Base-by-base conservation (phyloP, 352 stramenopile genomes). In the Halophytophthora polymorphica region DNA sequence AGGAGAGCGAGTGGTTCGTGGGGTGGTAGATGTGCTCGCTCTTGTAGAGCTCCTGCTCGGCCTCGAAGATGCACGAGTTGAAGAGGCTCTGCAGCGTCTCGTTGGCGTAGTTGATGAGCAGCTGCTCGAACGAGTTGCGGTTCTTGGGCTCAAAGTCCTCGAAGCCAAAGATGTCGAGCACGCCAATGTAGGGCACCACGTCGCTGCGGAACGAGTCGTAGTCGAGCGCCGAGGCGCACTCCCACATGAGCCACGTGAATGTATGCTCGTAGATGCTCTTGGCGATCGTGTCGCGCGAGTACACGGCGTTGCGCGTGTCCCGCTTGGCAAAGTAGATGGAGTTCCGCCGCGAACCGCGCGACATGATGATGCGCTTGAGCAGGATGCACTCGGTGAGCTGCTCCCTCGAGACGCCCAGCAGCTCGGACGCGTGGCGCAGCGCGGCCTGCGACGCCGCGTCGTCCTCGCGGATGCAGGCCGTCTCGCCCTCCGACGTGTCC, bases 101-200 rank as follows among this genome's bases (percentile, higher is more conserved):
- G 60, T 97, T 97, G 23, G 86, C 83, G 67, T 95, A 97, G 69
- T 97, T 97, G 70, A 97, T 97, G 18, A 93, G 71, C 28, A 97
- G 46, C 57, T 97, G 89, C 64, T 97, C 89, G 44, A 96, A 96
- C 39, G 76, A 93, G 67, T 97, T 97, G 47, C 71, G 78, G 56
- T 90, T 90, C 61, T 85, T 97, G 6, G 78, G 71, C 51, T 92
- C 71, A 38, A 97, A 94, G 45, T 88, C 86, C 56, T 97, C 88
- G 58, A 97, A 97, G 14, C 89, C 89, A 54, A 97, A 97, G 42
- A 97, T 97, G 68, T 97, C 89, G 18, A 97, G 70, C 22, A 97
- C 84, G 14, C 86, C 86, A 53, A 97, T 95, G 77, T 96, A 88
- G 29, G 86, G 81, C 25, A 91, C 69, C 37, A 90, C 82, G 45